A percentile compares a stretch with the other conserved stretches of the same genome.
Evolutionary conservation across 306 rosid species (phyloP).

Genomic region (Abrus precatorius): DNA sequence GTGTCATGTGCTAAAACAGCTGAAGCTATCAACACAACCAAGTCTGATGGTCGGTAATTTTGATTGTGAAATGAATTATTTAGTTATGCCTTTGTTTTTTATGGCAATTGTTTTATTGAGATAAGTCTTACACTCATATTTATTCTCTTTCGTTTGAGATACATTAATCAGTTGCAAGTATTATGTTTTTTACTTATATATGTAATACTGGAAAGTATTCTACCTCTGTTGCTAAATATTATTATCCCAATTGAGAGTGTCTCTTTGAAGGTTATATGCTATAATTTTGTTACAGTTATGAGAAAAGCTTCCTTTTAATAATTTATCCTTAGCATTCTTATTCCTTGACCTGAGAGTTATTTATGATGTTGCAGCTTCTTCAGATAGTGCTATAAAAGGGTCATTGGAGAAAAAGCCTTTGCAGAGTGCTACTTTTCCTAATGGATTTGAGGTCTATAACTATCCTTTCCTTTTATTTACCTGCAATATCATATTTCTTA

Average conservation of each 20-base stretch:
- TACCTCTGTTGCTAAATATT: constrained; percentile 12
- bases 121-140: constrained; percentile 20
- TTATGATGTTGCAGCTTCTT: constrained; percentile 56
- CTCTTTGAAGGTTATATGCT: constrained; percentile 12
- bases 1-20: constrained; percentile 72
- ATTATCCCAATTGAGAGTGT: constrained; percentile 7
- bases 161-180: constrained; percentile 19
- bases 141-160: constrained; percentile 7
- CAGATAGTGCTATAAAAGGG: constrained; percentile 55
- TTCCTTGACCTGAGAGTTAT: constrained; percentile 27
- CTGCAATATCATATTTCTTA: constrained; percentile 15
- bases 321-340: not conserved
- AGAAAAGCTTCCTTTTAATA: not conserved
- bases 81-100: constrained; percentile 24
- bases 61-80: constrained; percentile 24
- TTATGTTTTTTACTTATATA: constrained; percentile 7
- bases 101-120: constrained; percentile 25
- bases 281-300: not conserved
- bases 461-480: constrained; percentile 35
- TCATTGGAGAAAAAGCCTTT: constrained; percentile 65
- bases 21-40: constrained; percentile 62
- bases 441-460: constrained; percentile 86
- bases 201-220: not conserved
- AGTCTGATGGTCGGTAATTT: constrained; percentile 69
- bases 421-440: constrained; percentile 71